Conservation (phyloP, 306 rosid genomes). For the Cucumis melo region DNA sequence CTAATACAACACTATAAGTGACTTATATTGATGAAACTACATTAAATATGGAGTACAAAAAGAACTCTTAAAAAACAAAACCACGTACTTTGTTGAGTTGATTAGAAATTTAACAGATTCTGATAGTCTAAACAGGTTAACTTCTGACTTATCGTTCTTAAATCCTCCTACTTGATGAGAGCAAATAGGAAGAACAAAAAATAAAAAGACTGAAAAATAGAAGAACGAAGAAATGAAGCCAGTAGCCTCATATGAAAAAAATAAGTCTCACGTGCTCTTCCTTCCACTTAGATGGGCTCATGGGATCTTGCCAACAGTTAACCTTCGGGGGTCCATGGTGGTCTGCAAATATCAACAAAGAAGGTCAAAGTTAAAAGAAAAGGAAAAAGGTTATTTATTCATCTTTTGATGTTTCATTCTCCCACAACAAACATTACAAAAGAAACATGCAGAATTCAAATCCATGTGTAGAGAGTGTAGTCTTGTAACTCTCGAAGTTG, state of each 20-base stretch:
- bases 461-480: background rate
- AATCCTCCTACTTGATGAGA: background rate
- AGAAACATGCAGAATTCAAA: background rate
- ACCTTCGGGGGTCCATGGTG: constrained; percentile 72
- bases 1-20: background rate
- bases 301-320: constrained; percentile 71
- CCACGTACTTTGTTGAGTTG: background rate
- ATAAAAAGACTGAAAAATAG: background rate
- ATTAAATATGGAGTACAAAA: background rate
- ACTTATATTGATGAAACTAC: background rate
- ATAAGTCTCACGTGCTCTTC: constrained; percentile 80
- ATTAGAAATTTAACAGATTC: background rate
- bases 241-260: background rate
- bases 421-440: background rate
- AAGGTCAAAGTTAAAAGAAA: background rate
- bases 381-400: background rate
- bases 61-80: background rate
- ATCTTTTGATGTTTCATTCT: background rate
- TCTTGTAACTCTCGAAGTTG: background rate
- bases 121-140: background rate
- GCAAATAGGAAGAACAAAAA: background rate
- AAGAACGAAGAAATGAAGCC: background rate
- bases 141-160: background rate
- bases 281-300: constrained; percentile 94
- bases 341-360: constrained; percentile 36